Percentiles rank a stretch among this genome's conserved stretches.
These are phyloP conservation scores for Thelephora ganbajun DNA, from an alignment of 768 basidiomycete species.

Conservation along the genomic window DNA sequence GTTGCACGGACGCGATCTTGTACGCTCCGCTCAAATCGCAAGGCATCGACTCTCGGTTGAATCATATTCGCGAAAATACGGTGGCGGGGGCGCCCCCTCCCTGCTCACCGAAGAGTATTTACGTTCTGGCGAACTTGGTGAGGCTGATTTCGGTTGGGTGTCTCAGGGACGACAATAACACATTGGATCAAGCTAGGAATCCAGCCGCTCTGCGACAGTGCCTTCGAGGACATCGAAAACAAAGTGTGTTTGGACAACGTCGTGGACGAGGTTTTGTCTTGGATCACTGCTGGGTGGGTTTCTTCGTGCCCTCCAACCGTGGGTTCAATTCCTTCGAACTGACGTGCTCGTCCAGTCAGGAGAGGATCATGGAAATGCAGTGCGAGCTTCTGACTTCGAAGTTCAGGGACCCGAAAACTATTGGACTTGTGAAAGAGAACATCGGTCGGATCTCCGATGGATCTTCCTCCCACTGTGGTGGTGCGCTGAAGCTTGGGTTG, in stretches of 20 bases:
- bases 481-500: too few species aligned
- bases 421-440: too few species aligned
- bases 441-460: too few species aligned
- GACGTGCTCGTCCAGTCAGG: too few species aligned
- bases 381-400: too few species aligned
- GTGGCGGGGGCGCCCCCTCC: not conserved
- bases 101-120: constrained; percentile 16
- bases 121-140: constrained; percentile 12
- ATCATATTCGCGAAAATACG: not conserved
- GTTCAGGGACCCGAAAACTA: too few species aligned
- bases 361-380: too few species aligned
- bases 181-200: not conserved
- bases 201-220: not conserved
- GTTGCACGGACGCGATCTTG: constrained; percentile 6
- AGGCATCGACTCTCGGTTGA: not conserved
- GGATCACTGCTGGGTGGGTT: not conserved
- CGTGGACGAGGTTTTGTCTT: not conserved
- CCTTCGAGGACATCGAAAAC: not conserved
- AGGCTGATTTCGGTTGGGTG: not conserved
- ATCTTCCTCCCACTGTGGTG: too few species aligned
- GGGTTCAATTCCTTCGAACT: too few species aligned
- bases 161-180: not conserved
- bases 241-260: not conserved
- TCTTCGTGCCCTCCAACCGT: too few species aligned
- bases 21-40: constrained; percentile 9